phyloP scores from a whole-genome alignment of 192 early-diverging fungal species.

The Entomortierella parvispora region DNA sequence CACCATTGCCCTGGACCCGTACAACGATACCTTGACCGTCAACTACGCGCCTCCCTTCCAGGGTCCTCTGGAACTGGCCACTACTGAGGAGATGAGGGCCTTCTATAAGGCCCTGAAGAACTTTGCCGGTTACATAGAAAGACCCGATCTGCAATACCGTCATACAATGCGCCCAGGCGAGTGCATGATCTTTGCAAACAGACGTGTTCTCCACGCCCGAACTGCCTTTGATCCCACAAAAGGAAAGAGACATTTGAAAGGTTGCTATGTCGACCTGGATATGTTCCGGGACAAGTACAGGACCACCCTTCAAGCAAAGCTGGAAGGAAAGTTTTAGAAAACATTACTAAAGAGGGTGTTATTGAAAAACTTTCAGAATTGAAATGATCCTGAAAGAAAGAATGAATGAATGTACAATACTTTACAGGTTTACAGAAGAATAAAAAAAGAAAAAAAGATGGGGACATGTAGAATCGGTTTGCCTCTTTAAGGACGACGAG shows the following conservation, averaged over 20 bases:
- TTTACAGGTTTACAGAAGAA: no score
- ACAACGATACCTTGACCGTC: slow-evolving; percentile 59
- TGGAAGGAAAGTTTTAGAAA: slow-evolving; percentile 21
- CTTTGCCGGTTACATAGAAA: slow-evolving; percentile 69
- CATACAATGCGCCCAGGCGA: slow-evolving; percentile 75
- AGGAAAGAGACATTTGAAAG: slow-evolving; percentile 82
- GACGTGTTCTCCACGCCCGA: slow-evolving; percentile 83
- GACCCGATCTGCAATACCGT: slow-evolving; percentile 62
- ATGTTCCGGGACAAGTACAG: slow-evolving; percentile 67
- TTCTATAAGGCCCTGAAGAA: slow-evolving; percentile 75
- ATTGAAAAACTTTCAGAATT: neutral
- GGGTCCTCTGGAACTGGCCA: slow-evolving; percentile 66
- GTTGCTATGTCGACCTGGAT: slow-evolving; percentile 67
- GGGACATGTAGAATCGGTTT: neutral
- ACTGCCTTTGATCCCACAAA: slow-evolving; percentile 74
- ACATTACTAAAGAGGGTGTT: neutral
- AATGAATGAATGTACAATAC: slow-evolving; percentile 1
- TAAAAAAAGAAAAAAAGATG: neutral
- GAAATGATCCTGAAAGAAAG: neutral
- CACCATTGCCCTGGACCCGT: slow-evolving; percentile 63
- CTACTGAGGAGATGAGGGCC: slow-evolving; percentile 53
- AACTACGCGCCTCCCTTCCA: slow-evolving; percentile 90
- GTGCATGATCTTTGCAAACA: slow-evolving; percentile 80
- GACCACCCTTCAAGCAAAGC: slow-evolving; percentile 18
- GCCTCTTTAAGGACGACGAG: neutral